Evolutionary conservation across 208 protist species (phyloP).

Genomic region (Leishmania tropica): DNA sequence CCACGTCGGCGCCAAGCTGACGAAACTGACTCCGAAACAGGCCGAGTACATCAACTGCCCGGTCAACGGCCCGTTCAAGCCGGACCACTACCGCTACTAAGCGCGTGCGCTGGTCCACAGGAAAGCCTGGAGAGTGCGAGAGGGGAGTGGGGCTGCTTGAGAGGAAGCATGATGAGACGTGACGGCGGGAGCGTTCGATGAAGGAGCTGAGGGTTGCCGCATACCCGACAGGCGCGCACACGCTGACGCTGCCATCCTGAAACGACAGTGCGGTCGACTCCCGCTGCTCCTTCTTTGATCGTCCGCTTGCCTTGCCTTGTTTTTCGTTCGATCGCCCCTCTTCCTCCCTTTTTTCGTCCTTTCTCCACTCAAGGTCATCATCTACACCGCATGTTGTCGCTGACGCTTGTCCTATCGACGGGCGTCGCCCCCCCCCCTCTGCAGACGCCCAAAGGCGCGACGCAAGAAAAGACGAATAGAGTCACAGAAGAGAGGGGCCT

Average conservation of each 20-base stretch:
- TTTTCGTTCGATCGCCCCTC: background rate
- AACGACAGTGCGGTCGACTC: background rate
- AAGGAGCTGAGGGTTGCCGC: background rate
- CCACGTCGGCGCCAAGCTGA: slow-evolving; percentile 98
- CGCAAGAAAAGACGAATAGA: background rate
- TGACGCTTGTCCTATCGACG: background rate
- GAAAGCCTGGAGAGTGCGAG: background rate
- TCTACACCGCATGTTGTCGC: background rate
- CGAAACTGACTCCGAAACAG: slow-evolving; percentile 95
- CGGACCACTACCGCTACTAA: slow-evolving; percentile 99
- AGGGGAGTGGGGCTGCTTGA: background rate
- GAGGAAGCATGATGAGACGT: background rate
- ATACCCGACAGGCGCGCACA: background rate
- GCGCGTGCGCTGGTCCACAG: background rate
- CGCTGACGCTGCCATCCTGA: background rate
- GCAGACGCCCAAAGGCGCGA: background rate
- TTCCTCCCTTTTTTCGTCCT: background rate
- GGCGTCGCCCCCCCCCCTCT: background rate
- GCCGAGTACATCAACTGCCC: slow-evolving; percentile 98
- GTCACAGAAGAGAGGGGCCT: background rate
- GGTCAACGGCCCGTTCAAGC: slow-evolving; percentile 98
- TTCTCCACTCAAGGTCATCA: background rate
- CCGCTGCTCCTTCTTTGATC: background rate
- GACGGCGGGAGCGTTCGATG: too few species aligned
- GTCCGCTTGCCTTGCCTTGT: background rate